These are phyloP conservation scores for Volvox carteri DNA, from an alignment of 163 green algal species.

Conservation along the genomic window DNA sequence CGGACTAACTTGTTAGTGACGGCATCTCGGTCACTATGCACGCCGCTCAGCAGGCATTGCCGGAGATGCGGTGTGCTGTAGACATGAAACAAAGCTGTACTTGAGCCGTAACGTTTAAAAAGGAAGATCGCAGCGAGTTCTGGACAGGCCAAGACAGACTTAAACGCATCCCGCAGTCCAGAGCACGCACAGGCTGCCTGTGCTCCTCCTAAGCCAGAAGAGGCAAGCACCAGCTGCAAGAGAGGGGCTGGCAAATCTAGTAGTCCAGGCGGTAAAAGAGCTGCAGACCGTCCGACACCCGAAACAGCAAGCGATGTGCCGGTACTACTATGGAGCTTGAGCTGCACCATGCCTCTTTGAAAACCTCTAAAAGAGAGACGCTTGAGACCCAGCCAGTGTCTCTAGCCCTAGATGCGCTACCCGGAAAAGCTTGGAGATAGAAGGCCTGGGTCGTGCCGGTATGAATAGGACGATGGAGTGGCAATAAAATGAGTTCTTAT, in stretches of 20 bases:
- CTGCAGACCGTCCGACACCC: neutral
- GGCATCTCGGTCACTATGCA: neutral
- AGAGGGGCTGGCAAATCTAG: conserved; percentile 16
- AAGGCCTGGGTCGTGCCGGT: too few relatives aligned
- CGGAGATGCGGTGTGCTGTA: neutral
- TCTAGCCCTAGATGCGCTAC: too few relatives aligned
- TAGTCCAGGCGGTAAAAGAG: neutral
- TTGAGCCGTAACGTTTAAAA: neutral
- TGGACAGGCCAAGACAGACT: neutral
- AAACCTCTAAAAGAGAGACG: neutral
- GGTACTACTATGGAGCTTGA: neutral
- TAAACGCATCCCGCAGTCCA: neutral
- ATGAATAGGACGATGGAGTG: too few relatives aligned
- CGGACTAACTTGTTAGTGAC: neutral
- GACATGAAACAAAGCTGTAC: conserved; percentile 20
- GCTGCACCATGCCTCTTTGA: neutral
- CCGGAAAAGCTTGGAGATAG: too few relatives aligned
- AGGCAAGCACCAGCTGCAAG: neutral
- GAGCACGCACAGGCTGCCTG: neutral
- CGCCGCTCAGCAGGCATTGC: neutral
- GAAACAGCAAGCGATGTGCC: neutral
- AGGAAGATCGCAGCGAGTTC: conserved; percentile 39
- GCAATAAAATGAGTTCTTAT: too few relatives aligned
- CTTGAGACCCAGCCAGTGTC: too few relatives aligned
- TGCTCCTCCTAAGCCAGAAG: neutral